Base-by-base conservation (phyloP, 2,329 filamentous ascomycete genomes). In the Neoscytalidium dimidiatum region DNA sequence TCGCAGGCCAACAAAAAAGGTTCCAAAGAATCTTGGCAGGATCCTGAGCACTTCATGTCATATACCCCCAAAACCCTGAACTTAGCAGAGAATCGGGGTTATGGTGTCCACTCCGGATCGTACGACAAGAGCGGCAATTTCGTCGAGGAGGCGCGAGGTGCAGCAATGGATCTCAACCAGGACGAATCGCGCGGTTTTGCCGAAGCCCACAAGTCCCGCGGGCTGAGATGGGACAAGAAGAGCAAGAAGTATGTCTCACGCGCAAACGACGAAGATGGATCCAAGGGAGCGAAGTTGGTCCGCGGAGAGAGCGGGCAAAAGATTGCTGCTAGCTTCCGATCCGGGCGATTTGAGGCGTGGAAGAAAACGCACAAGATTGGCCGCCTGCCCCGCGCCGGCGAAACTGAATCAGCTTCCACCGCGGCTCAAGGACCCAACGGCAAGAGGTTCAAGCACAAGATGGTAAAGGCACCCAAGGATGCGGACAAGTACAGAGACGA, bases 171-270 rank as follows among this genome's bases (percentile, higher is more conserved):
- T 77, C 88, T 99, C 13, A 90, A 87, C 66, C 93, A 93, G 74
- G 95, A 99, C 78, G 95, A 98, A 70, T 87, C 87, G 71, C 91
- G 92, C 74, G 85, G 87, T 1, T 96, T 97, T 76, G 93, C 88
- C 67, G 88, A 92, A 71, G 88, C 92, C 2, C 86, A 89, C 52
- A 90, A 89, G 71, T 80, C 88, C 56, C 86, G 88, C 69, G 83
- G 86, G 52, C 90, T 97, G 88, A 90, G 95, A 69, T 99, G 95
- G 95, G 95, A 99, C 82, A 94, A 96, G 82, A 96, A 97, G 79
- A 87, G 88, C 73, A 96, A 92, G 80, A 98, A 97, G 80, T 99
- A 98, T 80, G 94, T 99, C 38, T 84, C 92, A 13, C 88, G 92
- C 38, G 88, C 88, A 71, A 98, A 99, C 83, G 95, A 99, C 80